phyloP scores from a whole-genome alignment of 75 land plant species.

The Gnetum montanum region DNA sequence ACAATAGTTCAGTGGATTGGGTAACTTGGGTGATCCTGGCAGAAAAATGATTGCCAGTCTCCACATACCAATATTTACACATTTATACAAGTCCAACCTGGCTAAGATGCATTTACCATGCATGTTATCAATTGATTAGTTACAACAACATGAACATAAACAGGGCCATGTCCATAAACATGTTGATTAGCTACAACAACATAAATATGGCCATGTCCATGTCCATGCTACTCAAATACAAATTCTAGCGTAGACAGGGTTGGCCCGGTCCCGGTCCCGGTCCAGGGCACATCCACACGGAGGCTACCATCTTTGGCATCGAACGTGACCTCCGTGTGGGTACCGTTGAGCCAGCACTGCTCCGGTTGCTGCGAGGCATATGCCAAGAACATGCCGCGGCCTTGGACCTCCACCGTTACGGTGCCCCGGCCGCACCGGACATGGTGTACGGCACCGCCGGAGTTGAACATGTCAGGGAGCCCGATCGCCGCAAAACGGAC shows the following conservation, averaged over 20 bases:
- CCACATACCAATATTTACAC: too few relatives aligned
- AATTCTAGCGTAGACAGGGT: not conserved
- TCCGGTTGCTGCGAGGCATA: slow-evolving; percentile 26
- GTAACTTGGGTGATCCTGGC: too few relatives aligned
- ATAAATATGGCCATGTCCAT: too few relatives aligned
- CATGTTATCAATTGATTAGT: too few relatives aligned
- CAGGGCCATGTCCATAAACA: too few relatives aligned
- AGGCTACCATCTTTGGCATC: not conserved
- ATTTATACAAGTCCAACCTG: too few relatives aligned
- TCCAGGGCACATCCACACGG: not conserved
- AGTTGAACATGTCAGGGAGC: slow-evolving; percentile 43
- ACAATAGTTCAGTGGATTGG: too few relatives aligned
- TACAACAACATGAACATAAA: too few relatives aligned
- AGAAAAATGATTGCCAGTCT: too few relatives aligned
- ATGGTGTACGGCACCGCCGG: slow-evolving; percentile 34
- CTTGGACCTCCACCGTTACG: slow-evolving; percentile 24
- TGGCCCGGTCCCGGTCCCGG: not conserved
- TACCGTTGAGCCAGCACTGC: slow-evolving; percentile 16
- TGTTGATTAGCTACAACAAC: too few relatives aligned
- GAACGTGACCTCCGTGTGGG: slow-evolving; percentile 16
- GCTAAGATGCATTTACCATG: too few relatives aligned
- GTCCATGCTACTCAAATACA: too few relatives aligned
- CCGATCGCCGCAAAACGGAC: slow-evolving; percentile 62
- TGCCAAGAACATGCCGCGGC: slow-evolving; percentile 23
- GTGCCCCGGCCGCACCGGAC: not conserved